Base-by-base conservation (phyloP, 306 rosid species). In the Malus sieversii region DNA sequence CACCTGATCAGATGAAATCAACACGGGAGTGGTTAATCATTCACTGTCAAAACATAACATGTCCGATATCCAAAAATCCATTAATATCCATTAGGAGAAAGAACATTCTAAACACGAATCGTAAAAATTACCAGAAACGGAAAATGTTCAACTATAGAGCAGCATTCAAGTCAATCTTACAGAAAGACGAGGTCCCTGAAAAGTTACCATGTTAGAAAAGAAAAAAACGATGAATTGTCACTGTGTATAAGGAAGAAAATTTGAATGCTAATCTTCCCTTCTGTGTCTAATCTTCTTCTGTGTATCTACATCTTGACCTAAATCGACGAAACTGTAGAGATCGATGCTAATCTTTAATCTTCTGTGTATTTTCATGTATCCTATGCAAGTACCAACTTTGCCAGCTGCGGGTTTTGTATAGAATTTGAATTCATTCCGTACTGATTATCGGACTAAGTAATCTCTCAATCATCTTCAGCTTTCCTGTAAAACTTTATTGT, bases 211-310 rank as follows among this genome's bases (percentile, higher is more conserved):
- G 53, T 15, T 48, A 48, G 62, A 57, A 57, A 57, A 57, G 29
- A 57, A 57, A 38, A 67, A 40, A 40, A 3, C 22, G 14, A 76
- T 44, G 66, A 66, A 55, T 68, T 76, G 35, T 68, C 44, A 76
- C 44, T 38, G 23, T 68, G 60, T 64, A 38, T 53, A 25, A 66
- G 45, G n/a, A 66, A 78, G 30, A 38, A 52, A 46, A 33, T 64
- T 72, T 23, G 35, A 57, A 35, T 55, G 23, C 15, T 35, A 57
- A 14, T 71, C 19, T 55, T 71, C 46, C 58, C 20, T 33, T 71
- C 30, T 71, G n/a, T 70, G 44, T 48, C 71, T 67, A 38, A 16
- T 72, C 48, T 72, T 72, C 48, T 72, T 55, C n/a, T 35, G 35
- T 72, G n/a, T 33, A 72, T 72, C 13, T 33, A 55, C 32, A 18